A percentile compares a stretch with the other conserved stretches of the same genome.
Conservation (phyloP, 73 alveolate species). For the Uronychia setigera region DNA sequence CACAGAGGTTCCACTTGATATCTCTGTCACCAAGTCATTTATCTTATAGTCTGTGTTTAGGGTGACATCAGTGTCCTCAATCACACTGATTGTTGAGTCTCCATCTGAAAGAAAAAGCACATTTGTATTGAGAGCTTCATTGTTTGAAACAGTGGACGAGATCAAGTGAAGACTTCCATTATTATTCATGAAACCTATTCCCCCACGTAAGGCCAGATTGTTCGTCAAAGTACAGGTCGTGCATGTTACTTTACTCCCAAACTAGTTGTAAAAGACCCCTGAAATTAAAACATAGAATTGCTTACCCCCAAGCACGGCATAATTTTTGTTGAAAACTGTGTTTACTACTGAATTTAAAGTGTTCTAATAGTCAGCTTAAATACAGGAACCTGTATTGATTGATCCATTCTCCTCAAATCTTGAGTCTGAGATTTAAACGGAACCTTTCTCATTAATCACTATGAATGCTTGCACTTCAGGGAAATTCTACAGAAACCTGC, state of each 20-base stretch:
- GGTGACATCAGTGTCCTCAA: neutral
- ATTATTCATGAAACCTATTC: conserved; percentile 11
- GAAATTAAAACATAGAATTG: neutral
- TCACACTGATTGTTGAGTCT: neutral
- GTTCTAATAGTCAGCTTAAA: neutral
- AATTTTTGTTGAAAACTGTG: neutral
- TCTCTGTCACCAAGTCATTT: too few relatives aligned
- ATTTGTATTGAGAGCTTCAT: conserved; percentile 15
- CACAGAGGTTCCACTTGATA: too few relatives aligned
- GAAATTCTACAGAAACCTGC: neutral
- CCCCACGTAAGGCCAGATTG: conserved; percentile 25
- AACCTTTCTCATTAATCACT: neutral
- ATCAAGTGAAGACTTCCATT: conserved; percentile 11
- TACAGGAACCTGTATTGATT: neutral
- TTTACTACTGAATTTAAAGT: neutral
- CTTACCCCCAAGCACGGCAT: neutral
- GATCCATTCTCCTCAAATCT: neutral
- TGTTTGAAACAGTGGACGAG: neutral
- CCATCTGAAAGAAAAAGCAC: conserved; percentile 2
- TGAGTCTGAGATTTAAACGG: neutral
- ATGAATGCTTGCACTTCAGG: neutral
- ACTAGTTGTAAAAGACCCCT: conserved; percentile 22
- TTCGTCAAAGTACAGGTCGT: conserved; percentile 4
- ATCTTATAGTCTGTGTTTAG: too few relatives aligned
- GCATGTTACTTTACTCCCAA: conserved; percentile 13